These are phyloP conservation scores for Cladobotryum protrusum DNA, from an alignment of 2,329 filamentous ascomycete species.

Conservation along the genomic window DNA sequence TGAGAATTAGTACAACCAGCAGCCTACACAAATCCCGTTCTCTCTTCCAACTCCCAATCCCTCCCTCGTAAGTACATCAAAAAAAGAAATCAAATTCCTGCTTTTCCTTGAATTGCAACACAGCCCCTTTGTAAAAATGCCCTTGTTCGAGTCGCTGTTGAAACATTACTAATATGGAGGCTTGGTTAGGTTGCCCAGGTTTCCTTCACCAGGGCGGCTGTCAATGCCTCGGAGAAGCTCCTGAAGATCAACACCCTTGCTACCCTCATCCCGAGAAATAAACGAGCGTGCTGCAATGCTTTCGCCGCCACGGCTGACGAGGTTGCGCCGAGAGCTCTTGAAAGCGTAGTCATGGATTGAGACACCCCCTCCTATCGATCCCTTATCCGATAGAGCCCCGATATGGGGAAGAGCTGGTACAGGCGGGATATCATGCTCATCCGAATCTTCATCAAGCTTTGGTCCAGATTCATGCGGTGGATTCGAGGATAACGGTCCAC, in stretches of 20 bases:
- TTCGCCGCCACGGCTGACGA: conserved; percentile 39
- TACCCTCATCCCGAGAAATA: conserved; percentile 26
- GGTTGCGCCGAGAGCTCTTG: conserved; percentile 29
- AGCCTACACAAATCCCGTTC: not conserved
- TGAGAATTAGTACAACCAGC: not conserved
- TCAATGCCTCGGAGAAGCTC: conserved; percentile 47
- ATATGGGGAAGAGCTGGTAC: conserved; percentile 49
- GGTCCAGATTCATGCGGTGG: conserved; percentile 27
- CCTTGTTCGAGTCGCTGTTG: not conserved
- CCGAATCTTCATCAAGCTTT: conserved; percentile 23
- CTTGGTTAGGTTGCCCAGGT: conserved; percentile 39
- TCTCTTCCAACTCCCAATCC: not conserved
- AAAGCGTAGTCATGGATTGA: conserved; percentile 31
- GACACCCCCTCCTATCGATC: conserved; percentile 20
- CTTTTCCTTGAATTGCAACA: not conserved
- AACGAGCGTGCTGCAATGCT: conserved; percentile 30
- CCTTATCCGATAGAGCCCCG: conserved; percentile 24
- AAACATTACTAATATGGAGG: conserved; percentile 41
- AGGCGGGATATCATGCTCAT: conserved; percentile 42
- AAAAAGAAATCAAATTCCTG: not conserved
- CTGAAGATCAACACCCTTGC: conserved; percentile 39
- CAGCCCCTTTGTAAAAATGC: not conserved
- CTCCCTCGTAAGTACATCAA: not conserved
- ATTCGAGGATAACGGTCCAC: conserved; percentile 40
- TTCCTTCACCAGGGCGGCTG: conserved; percentile 39